Percentiles rank a stretch among this genome's conserved stretches.
Conservation (phyloP, 179 eudicot genomes). For the Actinidia polygama region DNA sequence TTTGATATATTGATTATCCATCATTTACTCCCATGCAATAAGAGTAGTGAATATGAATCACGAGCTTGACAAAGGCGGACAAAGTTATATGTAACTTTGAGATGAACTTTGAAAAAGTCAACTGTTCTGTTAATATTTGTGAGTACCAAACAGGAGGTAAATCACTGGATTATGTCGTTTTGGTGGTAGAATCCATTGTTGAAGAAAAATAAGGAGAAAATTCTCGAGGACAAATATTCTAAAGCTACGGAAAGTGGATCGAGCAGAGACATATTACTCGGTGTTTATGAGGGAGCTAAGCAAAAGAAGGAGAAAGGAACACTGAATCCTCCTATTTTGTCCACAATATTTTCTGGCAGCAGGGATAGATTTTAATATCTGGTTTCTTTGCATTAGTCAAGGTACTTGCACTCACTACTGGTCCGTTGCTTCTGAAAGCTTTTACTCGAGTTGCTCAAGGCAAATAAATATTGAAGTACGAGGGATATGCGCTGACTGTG, state of each 20-base stretch:
- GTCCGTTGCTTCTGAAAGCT: slow-evolving; percentile 43
- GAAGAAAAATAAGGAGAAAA: slow-evolving; percentile 34
- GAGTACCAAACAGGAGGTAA: neutral
- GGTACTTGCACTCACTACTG: slow-evolving; percentile 35
- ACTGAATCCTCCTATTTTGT: slow-evolving; percentile 19
- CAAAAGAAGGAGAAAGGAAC: slow-evolving; percentile 12
- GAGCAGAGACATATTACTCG: slow-evolving; percentile 32
- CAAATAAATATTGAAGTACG: slow-evolving; percentile 30
- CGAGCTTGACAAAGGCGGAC: neutral
- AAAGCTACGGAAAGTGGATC: slow-evolving; percentile 24
- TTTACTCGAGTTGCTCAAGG: slow-evolving; percentile 49
- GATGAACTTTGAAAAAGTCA: neutral
- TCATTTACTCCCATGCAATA: neutral
- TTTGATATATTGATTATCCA: neutral
- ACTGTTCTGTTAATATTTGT: neutral
- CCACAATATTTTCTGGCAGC: slow-evolving; percentile 31
- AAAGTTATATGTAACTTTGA: neutral
- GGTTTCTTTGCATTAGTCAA: slow-evolving; percentile 44
- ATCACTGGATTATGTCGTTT: slow-evolving; percentile 26
- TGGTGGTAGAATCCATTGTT: slow-evolving; percentile 43
- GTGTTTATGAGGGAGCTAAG: slow-evolving; percentile 26
- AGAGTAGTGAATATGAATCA: neutral
- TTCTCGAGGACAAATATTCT: slow-evolving; percentile 37
- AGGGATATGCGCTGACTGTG: slow-evolving; percentile 33
- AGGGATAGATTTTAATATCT: slow-evolving; percentile 33